Percentiles rank a stretch among this genome's conserved stretches.
phyloP scores from a whole-genome alignment of 1,139 yeast species.

The Debaryomyces udenii region DNA sequence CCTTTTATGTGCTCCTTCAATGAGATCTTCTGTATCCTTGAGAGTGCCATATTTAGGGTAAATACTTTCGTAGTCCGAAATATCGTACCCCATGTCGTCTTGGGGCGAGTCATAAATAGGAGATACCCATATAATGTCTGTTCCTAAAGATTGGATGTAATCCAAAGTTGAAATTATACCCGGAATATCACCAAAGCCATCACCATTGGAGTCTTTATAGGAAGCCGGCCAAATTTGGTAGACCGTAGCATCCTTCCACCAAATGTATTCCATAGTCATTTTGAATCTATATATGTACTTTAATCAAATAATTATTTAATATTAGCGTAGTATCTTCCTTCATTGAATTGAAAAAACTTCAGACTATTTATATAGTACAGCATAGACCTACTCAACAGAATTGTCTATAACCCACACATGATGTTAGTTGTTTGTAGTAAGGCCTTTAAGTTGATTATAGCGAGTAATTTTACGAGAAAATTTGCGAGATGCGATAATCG shows the following conservation, averaged over 20 bases:
- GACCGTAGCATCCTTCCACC: conserved; percentile 63
- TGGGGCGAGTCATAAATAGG: conserved; percentile 64
- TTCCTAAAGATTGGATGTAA: conserved; percentile 54
- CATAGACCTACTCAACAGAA: too few relatives aligned
- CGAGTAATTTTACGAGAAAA: conserved; percentile 9
- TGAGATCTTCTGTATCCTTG: conserved; percentile 52
- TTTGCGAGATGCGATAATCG: conserved; percentile 1
- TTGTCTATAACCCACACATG: too few relatives aligned
- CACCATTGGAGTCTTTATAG: conserved; percentile 59
- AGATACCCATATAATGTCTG: conserved; percentile 58
- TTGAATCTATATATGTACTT: neutral
- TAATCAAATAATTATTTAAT: neutral
- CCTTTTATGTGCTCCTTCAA: conserved; percentile 48
- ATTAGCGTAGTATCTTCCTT: too few relatives aligned
- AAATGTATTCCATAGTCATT: conserved; percentile 25
- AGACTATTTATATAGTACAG: too few relatives aligned
- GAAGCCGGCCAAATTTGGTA: conserved; percentile 66
- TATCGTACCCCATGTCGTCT: conserved; percentile 67
- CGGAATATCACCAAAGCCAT: conserved; percentile 58
- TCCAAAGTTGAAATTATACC: conserved; percentile 57
- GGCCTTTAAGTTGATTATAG: neutral
- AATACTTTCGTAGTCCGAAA: conserved; percentile 53
- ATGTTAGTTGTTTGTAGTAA: too few relatives aligned
- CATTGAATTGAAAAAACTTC: too few relatives aligned
- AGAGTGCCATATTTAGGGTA: conserved; percentile 57